A percentile compares a stretch with the other conserved stretches of the same genome.
phyloP scores from a whole-genome alignment of 164 flowering plant species.

The Tetrastigma voinierianum region DNA sequence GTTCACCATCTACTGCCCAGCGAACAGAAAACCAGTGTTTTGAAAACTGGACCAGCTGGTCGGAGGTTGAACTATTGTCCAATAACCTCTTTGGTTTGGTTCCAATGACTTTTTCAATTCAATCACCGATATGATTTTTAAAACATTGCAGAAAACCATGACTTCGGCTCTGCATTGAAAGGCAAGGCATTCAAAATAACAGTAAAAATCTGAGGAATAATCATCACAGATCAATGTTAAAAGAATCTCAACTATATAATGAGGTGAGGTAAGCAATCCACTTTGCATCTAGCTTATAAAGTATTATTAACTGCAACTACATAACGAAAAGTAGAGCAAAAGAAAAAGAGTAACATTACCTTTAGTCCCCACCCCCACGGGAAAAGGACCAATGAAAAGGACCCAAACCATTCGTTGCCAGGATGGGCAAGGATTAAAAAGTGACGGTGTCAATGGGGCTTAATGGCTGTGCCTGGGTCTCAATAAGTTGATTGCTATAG shows the following conservation, averaged over 20 bases:
- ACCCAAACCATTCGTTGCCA: neutral
- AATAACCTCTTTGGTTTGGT: too few relatives aligned
- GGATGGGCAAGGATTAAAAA: neutral
- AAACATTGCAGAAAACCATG: too few relatives aligned
- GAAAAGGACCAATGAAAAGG: neutral
- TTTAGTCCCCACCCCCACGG: neutral
- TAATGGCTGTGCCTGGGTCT: conserved; percentile 12
- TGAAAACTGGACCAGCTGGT: too few relatives aligned
- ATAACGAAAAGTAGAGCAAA: neutral
- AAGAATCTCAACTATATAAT: neutral
- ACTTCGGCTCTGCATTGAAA: too few relatives aligned
- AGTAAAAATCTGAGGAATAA: too few relatives aligned
- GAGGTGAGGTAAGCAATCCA: neutral
- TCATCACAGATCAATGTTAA: neutral
- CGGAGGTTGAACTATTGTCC: too few relatives aligned
- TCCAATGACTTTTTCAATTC: too few relatives aligned
- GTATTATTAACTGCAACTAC: neutral
- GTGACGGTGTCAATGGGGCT: conserved; percentile 1
- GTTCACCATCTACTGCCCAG: too few relatives aligned
- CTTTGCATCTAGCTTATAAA: neutral
- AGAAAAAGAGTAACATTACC: neutral
- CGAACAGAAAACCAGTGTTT: too few relatives aligned
- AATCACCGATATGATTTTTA: too few relatives aligned
- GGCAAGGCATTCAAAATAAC: too few relatives aligned
- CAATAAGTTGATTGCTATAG: conserved; percentile 11